Evolutionary conservation across 192 early-diverging fungal species (phyloP), one percentile per base, ranked within the genome.

Genomic region (Backusella australiensis): DNA sequence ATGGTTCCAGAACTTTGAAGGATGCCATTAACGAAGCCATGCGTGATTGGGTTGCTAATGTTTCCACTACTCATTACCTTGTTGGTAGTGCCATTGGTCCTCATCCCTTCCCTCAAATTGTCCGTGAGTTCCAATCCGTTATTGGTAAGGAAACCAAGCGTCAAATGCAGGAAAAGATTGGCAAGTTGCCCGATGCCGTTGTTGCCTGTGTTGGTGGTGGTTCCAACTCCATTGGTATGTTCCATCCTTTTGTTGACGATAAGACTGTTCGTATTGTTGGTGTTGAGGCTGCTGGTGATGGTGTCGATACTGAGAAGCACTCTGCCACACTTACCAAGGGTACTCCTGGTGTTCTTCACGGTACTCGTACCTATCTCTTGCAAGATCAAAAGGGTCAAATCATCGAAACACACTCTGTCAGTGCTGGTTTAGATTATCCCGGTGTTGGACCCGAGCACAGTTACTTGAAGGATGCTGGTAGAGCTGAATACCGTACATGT

Each of bases 21-120:
- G 98, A 99, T 86, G 98, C 98, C 49, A 93, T 98, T 80, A 99
- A 99, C 81, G 98, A 97, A 82, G 98, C 98, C 32, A 94, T 98
- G 95, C 90, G 98, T 77, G 97, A 99, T 84, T 97, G 96, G 96
- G 96, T 98, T 68, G 94, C 98, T 69, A 99, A 98, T 83, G 95
- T 97, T 49, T 73, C 83, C 7, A 94, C 87, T 74, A 99, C 98
- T 0, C 96, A 99, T 82, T 98, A 99, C 82, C 82, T 99, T 69
- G 94, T 99, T 66, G 97, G 98, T 68, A 98, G 96, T 4, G 96
- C 97, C 19, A 97, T 98, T 73, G 98, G 98, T 56, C 94, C 95
- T 52, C 96, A 98, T 82, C 98, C 97, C 8, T 99, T 99, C 92
- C 98, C 96, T 17, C 92, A 89, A 34, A 93, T 99, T 82, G 98